phyloP scores from a whole-genome alignment of 306 rosid genomes.

The Trifolium repens region DNA sequence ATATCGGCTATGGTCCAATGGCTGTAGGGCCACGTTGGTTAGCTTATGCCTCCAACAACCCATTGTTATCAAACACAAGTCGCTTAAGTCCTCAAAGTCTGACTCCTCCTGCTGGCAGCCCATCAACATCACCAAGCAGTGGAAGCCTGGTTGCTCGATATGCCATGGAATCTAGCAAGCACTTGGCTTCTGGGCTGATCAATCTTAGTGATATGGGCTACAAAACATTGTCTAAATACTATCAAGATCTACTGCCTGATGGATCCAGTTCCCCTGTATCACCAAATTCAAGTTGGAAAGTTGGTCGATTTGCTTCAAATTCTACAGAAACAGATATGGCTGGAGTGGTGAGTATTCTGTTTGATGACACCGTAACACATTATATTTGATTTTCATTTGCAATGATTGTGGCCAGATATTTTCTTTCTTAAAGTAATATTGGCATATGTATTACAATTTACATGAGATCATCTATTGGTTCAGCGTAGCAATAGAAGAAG shows the following conservation, averaged over 20 bases:
- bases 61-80: constrained; percentile 68
- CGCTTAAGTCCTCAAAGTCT: constrained; percentile 89
- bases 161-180: constrained; percentile 99
- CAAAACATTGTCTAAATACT: constrained; percentile 90
- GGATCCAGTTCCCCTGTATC: constrained; percentile 90
- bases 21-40: constrained; percentile 96
- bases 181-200: constrained; percentile 82
- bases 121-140: constrained; percentile 89
- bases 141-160: constrained; percentile 93
- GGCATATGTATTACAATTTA: constrained; percentile 51
- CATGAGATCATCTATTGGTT: constrained; percentile 54
- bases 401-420: constrained; percentile 43
- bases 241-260: constrained; percentile 88
- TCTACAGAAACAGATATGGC: constrained; percentile 72
- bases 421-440: constrained; percentile 47
- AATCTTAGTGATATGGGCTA: constrained; percentile 93
- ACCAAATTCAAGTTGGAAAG: constrained; percentile 82
- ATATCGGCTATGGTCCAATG: constrained; percentile 97
- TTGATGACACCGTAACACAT: constrained; percentile 31
- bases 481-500: constrained; percentile 56
- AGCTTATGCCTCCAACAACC: constrained; percentile 89
- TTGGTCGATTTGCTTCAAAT: constrained; percentile 67
- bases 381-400: constrained; percentile 40
- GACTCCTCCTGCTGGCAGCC: constrained; percentile 90
- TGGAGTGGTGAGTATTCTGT: constrained; percentile 82